Percentiles rank a stretch among this genome's conserved stretches.
Evolutionary conservation across 2,329 filamentous ascomycete genomes (phyloP).

Genomic region (Clonostachys sp.): DNA sequence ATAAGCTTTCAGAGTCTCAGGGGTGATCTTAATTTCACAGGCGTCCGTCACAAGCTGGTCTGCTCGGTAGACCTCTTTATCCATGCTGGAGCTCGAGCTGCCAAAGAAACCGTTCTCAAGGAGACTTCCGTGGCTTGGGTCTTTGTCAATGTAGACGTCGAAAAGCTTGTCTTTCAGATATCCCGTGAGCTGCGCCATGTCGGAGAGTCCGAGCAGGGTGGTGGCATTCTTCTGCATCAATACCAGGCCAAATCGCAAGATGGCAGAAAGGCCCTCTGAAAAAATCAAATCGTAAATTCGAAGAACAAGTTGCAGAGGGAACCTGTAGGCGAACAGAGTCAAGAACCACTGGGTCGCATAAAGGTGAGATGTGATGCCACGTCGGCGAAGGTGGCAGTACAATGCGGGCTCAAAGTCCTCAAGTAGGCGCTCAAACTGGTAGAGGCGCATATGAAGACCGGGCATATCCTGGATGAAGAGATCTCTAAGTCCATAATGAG

Average conservation of each 20-base stretch:
- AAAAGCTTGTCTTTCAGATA: constrained; percentile 94
- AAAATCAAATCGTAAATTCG: constrained; percentile 95
- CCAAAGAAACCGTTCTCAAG: constrained; percentile 97
- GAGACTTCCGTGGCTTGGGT: constrained; percentile 87
- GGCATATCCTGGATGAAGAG: constrained; percentile 96
- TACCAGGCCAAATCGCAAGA: constrained; percentile 90
- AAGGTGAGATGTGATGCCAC: constrained; percentile 82
- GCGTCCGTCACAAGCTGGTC: constrained; percentile 92
- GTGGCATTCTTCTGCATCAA: constrained; percentile 93
- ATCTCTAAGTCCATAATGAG: constrained; percentile 88
- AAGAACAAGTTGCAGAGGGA: constrained; percentile 91
- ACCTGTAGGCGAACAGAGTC: constrained; percentile 96
- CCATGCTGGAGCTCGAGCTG: constrained; percentile 78
- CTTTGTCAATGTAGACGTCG: constrained; percentile 93
- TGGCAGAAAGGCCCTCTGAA: constrained; percentile 87
- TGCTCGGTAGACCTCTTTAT: constrained; percentile 94
- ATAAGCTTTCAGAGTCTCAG: constrained; percentile 77
- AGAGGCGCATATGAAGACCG: constrained; percentile 86
- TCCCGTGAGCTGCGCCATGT: constrained; percentile 83
- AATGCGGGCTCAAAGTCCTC: constrained; percentile 93
- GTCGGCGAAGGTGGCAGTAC: constrained; percentile 87
- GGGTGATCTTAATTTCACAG: constrained; percentile 79
- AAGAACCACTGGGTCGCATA: constrained; percentile 99
- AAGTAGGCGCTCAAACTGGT: constrained; percentile 89
- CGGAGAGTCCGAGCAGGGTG: constrained; percentile 74